These are phyloP conservation scores for Papiliotrema terrestris DNA, from an alignment of 1,284 basidiomycete species.

Conservation along the genomic window DNA sequence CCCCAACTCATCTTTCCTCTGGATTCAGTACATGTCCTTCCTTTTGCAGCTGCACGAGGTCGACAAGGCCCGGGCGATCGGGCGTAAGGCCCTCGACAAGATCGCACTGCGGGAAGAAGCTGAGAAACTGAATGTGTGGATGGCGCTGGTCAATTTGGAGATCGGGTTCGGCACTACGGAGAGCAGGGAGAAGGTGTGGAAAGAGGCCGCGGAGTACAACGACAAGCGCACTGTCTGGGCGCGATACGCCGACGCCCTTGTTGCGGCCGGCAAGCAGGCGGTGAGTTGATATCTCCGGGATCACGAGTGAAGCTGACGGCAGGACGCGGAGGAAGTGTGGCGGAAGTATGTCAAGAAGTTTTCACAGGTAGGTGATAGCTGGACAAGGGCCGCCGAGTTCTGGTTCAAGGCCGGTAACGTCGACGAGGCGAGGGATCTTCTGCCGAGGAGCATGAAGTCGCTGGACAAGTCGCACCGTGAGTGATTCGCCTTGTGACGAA, in stretches of 20 bases:
- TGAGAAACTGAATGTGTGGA: constrained; percentile 97
- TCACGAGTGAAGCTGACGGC: constrained; percentile 4
- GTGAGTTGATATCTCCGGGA: constrained; percentile 50
- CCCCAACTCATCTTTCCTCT: constrained; percentile 94
- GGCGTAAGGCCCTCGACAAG: constrained; percentile 73
- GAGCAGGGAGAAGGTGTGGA: constrained; percentile 73
- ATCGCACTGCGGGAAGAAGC: constrained; percentile 96
- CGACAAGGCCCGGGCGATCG: constrained; percentile 87
- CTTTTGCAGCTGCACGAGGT: constrained; percentile 92
- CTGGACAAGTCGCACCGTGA: constrained; percentile 92
- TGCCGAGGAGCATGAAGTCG: constrained; percentile 86
- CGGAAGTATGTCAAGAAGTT: constrained; percentile 88
- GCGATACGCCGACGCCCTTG: constrained; percentile 77
- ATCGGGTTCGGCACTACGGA: constrained; percentile 87
- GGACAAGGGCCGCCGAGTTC: constrained; percentile 79
- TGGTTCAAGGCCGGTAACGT: constrained; percentile 66
- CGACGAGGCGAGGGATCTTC: constrained; percentile 77
- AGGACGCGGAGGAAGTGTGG: constrained; percentile 85
- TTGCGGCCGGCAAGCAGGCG: constrained; percentile 74
- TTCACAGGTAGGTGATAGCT: constrained; percentile 82
- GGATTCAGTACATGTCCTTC: constrained; percentile 99
- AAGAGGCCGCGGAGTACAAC: constrained; percentile 83
- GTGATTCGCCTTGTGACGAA: constrained; percentile 36
- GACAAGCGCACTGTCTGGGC: constrained; percentile 89
- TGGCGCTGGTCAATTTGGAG: constrained; percentile 92